A percentile compares a stretch with the other conserved stretches of the same genome.
phyloP scores from a whole-genome alignment of 2,329 filamentous ascomycete species.

The Penicillium crustosum region DNA sequence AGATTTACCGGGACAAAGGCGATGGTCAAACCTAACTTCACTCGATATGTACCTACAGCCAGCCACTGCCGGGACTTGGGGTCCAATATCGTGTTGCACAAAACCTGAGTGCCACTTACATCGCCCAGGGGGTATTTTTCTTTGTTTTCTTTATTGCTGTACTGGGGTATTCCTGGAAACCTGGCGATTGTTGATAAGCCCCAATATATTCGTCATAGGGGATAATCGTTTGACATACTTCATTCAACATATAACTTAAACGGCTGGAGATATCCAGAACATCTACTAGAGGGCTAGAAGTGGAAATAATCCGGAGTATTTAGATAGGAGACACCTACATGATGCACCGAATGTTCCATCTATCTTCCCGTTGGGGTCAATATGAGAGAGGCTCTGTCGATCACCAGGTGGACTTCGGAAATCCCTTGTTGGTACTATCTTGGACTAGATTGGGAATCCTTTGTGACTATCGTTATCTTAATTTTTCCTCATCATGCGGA shows the following conservation, averaged over 20 bases:
- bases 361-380: too few species aligned
- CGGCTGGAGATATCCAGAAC: too few species aligned
- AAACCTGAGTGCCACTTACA: neutral
- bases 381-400: too few species aligned
- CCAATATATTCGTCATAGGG: neutral
- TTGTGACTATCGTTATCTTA: slow-evolving; percentile 3
- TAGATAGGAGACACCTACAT: too few species aligned
- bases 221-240: too few species aligned
- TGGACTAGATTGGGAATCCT: neutral
- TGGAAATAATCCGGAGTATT: too few species aligned
- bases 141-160: neutral
- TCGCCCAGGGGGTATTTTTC: too few species aligned
- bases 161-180: neutral
- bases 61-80: neutral
- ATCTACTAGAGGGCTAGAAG: too few species aligned
- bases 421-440: neutral
- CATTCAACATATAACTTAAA: too few species aligned
- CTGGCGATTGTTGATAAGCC: neutral
- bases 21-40: neutral
- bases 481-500: neutral
- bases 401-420: neutral
- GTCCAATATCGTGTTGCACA: neutral
- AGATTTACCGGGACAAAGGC: neutral
- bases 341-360: too few species aligned
- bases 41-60: neutral